These are phyloP conservation scores for Exophiala phaeomuriformis DNA, from an alignment of 2,329 filamentous ascomycete species.

Conservation along the genomic window DNA sequence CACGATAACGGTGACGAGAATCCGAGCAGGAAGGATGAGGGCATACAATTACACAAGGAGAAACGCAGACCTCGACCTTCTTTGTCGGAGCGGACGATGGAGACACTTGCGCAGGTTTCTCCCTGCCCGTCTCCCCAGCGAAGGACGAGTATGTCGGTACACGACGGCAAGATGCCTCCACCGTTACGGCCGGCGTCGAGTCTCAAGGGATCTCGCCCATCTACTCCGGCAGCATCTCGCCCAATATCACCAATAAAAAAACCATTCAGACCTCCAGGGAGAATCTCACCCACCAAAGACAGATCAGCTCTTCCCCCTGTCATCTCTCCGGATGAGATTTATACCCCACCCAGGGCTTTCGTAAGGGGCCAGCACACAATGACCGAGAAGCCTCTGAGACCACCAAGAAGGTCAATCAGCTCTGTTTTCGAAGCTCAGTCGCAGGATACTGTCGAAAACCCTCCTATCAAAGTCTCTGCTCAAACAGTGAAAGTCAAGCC, in stretches of 20 bases:
- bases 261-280: constrained; percentile 23
- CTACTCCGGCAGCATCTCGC: constrained; percentile 10
- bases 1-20: constrained; percentile 24
- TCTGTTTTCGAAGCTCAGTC: constrained; percentile 6
- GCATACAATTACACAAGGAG: constrained; percentile 3
- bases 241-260: constrained; percentile 20
- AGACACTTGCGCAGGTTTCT: constrained; percentile 71
- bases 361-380: constrained; percentile 21
- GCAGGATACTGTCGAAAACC: neutral
- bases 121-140: constrained; percentile 63
- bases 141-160: constrained; percentile 65
- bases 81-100: constrained; percentile 75
- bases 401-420: constrained; percentile 9
- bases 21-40: constrained; percentile 7
- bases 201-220: constrained; percentile 35
- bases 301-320: constrained; percentile 5
- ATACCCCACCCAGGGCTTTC: constrained; percentile 24
- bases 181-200: constrained; percentile 57
- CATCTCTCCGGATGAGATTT: constrained; percentile 18
- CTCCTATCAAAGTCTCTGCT: neutral
- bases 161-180: constrained; percentile 53
- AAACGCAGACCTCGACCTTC: constrained; percentile 44
- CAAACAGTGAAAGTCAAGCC: constrained; percentile 12
- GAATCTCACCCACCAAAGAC: constrained; percentile 22
- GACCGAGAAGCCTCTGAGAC: constrained; percentile 18